Percentiles rank a stretch among this genome's conserved stretches.
Conservation (phyloP, 176 grass and related monocot genomes). For the Pontederia crassipes region DNA sequence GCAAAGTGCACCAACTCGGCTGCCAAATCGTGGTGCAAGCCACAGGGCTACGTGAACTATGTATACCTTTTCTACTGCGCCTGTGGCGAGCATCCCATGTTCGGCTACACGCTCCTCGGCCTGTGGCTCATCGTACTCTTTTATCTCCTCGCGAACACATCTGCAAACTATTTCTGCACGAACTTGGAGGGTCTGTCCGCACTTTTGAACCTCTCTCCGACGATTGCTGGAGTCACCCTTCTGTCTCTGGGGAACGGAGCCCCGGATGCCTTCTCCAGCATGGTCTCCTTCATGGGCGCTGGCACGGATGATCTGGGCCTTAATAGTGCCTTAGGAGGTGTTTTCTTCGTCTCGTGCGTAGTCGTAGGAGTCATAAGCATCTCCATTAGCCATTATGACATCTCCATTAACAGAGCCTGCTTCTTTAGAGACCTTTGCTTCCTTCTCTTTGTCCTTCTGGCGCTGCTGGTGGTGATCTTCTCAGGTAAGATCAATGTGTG, state of each 20-base stretch:
- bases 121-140: constrained; percentile 58
- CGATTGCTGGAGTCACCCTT: constrained; percentile 64
- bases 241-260: constrained; percentile 70
- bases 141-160: constrained; percentile 66
- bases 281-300: constrained; percentile 40
- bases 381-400: constrained; percentile 7
- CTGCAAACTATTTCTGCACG: constrained; percentile 62
- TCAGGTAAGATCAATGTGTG: constrained; percentile 38
- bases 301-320: constrained; percentile 29
- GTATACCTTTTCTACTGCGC: constrained; percentile 45
- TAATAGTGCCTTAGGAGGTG: constrained; percentile 47
- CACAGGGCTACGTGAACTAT: constrained; percentile 47
- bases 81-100: constrained; percentile 15
- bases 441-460: constrained; percentile 35
- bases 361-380: constrained; percentile 52
- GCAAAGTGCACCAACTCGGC: constrained; percentile 11
- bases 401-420: constrained; percentile 30
- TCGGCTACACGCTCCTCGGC: constrained; percentile 25
- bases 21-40: neutral
- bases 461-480: constrained; percentile 21
- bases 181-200: constrained; percentile 49
- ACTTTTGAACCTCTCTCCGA: constrained; percentile 39
- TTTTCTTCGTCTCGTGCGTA: constrained; percentile 51
- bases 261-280: constrained; percentile 49
- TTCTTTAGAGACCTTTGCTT: constrained; percentile 48